Conservation (phyloP, 768 basidiomycete species). For the Boletus coccyginus region DNA sequence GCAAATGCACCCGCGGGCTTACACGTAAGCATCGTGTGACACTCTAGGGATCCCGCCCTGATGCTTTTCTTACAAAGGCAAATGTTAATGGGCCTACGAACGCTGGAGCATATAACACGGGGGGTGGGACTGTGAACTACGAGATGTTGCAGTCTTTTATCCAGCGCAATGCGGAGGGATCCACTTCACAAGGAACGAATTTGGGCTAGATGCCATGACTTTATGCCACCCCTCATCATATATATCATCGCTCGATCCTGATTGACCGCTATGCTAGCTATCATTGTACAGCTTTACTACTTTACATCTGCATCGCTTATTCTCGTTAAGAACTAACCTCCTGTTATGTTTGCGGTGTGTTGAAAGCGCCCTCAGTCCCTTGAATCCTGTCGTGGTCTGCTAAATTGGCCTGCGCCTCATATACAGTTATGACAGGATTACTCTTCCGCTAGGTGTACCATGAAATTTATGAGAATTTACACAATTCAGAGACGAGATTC, state of each 20-base stretch:
- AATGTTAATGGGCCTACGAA: conserved; percentile 8
- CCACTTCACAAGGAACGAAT: conserved; percentile 20
- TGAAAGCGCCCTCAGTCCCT: conserved; percentile 66
- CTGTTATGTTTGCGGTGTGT: conserved; percentile 38
- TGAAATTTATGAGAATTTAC: not conserved
- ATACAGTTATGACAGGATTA: conserved; percentile 80
- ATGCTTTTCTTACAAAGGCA: conserved; percentile 9
- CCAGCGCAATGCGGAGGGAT: conserved; percentile 37
- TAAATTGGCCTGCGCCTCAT: conserved; percentile 83
- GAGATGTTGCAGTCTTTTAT: conserved; percentile 49
- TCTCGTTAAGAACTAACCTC: not conserved
- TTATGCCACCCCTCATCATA: not conserved
- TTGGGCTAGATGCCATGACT: conserved; percentile 9
- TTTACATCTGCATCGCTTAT: conserved; percentile 10
- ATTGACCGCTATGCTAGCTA: not conserved
- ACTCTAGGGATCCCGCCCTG: not conserved
- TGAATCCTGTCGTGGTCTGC: conserved; percentile 87
- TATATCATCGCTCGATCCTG: not conserved
- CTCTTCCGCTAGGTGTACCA: conserved; percentile 57
- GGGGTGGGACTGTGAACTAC: conserved; percentile 29
- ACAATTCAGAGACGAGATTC: not conserved
- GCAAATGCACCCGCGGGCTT: conserved; percentile 15
- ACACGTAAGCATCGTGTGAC: conserved; percentile 11
- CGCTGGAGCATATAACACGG: conserved; percentile 23
- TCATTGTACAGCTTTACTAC: conserved; percentile 5